Evolutionary conservation across 2,329 filamentous ascomycete genomes (phyloP), one percentile per base, ranked within the genome.

Genomic region (Myriosclerotinia scirpicola): DNA sequence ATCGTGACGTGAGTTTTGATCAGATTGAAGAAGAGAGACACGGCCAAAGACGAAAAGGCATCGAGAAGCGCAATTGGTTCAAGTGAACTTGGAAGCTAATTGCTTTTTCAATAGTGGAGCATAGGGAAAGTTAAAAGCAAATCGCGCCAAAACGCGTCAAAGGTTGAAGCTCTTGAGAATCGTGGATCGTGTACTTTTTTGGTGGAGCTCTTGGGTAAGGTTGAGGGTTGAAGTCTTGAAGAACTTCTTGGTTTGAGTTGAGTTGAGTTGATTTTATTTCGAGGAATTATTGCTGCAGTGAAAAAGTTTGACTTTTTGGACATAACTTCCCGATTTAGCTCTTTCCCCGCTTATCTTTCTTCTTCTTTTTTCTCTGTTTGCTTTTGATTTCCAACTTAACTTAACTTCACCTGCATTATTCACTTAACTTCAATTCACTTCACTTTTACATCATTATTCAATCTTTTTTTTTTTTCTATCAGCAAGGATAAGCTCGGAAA

Each of bases 41-140:
- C 52, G n/a, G 46, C 38, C 15, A 15, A 55, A 44, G 46, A 40
- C 55, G 5, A 40, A 40, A 63, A 26, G 54, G 50, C 65, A 66
- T 66, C 30, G 52, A 63, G 59, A 62, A 40, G 17, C n/a, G 9
- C 44, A 50, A 61, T 40, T 61, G 58, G 58, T 40, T 48, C 9
- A 6, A 20, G 12, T 44, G 34, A n/a, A 15, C 22, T 8, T 34
- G 44, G 30, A 26, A 50, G 30, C n/a, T 40, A 50, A 50, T 48
- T 60, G 42, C 42, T 61, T 61, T 61, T 61, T 61, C 44, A 60
- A 60, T 38, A 52, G 58, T 50, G 58, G 58, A 61, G 58, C n/a
- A 50, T 26, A 26, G 26, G 26, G 2, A 20, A 22, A 50, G 30
- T 12, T 1, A 38, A 26, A 60, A 60, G n/a, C 44, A 40, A 60